Evolutionary conservation across 352 stramenopile species (phyloP), one percentile per base, ranked within the genome.

Genomic region (Pilasporangium apinafurcum): DNA sequence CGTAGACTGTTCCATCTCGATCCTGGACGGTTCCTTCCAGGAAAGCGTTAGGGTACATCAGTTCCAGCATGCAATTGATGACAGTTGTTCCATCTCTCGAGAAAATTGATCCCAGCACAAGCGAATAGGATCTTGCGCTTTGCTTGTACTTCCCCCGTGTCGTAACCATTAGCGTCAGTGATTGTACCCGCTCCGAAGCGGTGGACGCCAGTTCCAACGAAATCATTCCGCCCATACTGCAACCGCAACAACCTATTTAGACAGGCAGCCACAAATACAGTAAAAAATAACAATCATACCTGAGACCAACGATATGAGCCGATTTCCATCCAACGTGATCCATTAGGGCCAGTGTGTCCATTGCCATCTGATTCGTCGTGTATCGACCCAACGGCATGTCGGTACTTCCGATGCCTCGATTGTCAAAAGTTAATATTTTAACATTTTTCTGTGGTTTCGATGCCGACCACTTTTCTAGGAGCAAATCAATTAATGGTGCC

Each of bases 151-250:
- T 62, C 17, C 73, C 72, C 1, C 65, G 62, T 8, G 65, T 79
- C 14, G 68, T 81, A 0, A 73, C 75, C 2, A 82, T 51, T 13
- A 85, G 62, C 20, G 64, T 65, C 35, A 85, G 43, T 31, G 72
- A 85, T 3, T 50, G 50, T 2, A 85, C 64, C 13, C 72, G 68
- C 40, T 57, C 41, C 1, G 71, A 62, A 20, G 74, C 66, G 26
- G 60, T 43, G 5, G 60, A 38, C 27, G 69, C 68, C 12, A 86
- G 40, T 44, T 86, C 72, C 27, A 77, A 55, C 0, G 66, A 59
- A 40, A 86, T 72, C 72, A 86, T 86, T 12, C 67, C 67, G 20
- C 67, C 67, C 60, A 79, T 70, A 27, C 62, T 37, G 22, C 32
- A 37, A 37, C n/a, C n/a, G n/a, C n/a, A n/a, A n/a, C n/a, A n/a